These are phyloP conservation scores for Trametes cingulata DNA, from an alignment of 768 basidiomycete genomes.

Conservation along the genomic window DNA sequence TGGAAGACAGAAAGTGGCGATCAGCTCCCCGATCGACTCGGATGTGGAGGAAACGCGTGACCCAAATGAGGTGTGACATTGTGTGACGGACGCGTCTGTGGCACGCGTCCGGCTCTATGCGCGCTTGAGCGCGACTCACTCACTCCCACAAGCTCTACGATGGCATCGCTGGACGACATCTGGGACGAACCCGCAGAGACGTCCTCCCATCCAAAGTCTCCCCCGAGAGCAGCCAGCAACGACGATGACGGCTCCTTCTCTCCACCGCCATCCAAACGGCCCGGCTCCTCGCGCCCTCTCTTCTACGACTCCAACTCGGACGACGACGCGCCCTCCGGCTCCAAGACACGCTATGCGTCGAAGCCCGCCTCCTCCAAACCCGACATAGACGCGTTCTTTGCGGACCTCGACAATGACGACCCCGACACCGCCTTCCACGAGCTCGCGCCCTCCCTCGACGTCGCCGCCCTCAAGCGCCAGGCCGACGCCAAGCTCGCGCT, in stretches of 20 bases:
- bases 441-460: constrained; percentile 54
- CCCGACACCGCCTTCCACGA: constrained; percentile 40
- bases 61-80: constrained; percentile 16
- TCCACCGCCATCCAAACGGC: constrained; percentile 32
- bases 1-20: neutral
- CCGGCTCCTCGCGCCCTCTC: constrained; percentile 40
- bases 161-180: constrained; percentile 54
- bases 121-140: no score
- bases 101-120: neutral
- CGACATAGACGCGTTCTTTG: constrained; percentile 46
- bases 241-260: constrained; percentile 17
- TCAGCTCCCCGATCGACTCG: neutral
- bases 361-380: constrained; percentile 25
- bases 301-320: constrained; percentile 62
- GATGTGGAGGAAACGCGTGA: neutral
- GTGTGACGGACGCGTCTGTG: constrained; percentile 15
- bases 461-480: constrained; percentile 53
- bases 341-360: constrained; percentile 23
- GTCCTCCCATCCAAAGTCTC: constrained; percentile 18
- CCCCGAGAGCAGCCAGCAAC: constrained; percentile 18
- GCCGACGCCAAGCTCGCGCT: constrained; percentile 52
- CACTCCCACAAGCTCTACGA: no score
- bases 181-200: constrained; percentile 55
- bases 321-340: constrained; percentile 37
- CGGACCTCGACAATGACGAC: constrained; percentile 50